These are phyloP conservation scores for Botryotinia globosa DNA, from an alignment of 2,329 filamentous ascomycete species.

Conservation along the genomic window DNA sequence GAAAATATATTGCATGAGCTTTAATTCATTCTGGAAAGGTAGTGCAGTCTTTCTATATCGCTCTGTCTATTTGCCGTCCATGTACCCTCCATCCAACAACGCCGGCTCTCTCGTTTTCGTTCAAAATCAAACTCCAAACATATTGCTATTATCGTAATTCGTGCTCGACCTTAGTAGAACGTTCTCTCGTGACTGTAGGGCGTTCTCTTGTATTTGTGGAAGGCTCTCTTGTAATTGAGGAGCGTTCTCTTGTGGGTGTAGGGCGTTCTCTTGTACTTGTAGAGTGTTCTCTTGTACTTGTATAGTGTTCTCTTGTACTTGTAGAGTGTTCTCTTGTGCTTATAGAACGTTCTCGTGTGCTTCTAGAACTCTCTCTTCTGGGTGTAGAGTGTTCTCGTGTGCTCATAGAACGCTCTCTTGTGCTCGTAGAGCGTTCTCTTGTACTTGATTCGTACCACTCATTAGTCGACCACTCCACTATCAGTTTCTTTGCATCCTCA, in stretches of 20 bases:
- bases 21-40: background rate
- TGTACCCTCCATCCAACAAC: background rate
- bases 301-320: background rate
- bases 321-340: background rate
- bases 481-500: slow-evolving; percentile 61
- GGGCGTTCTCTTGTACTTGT: background rate
- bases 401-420: background rate
- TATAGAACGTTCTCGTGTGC: background rate
- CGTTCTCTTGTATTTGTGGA: background rate
- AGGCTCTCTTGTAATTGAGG: background rate
- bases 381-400: background rate
- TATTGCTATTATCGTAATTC: slow-evolving; percentile 12
- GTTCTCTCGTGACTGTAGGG: background rate
- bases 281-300: background rate
- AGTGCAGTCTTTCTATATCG: background rate
- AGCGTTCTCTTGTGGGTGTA: background rate
- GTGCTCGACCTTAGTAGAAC: background rate
- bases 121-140: background rate
- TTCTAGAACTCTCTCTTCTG: background rate
- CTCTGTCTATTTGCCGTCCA: background rate
- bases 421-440: too few relatives aligned
- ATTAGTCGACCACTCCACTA: slow-evolving; percentile 62
- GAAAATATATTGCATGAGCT: background rate
- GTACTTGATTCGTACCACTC: slow-evolving; percentile 63
- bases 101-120: background rate